Percentiles rank a stretch among this genome's conserved stretches.
These are phyloP conservation scores for Centella asiatica DNA, from an alignment of 129 eudicot genomes.

Conservation along the genomic window DNA sequence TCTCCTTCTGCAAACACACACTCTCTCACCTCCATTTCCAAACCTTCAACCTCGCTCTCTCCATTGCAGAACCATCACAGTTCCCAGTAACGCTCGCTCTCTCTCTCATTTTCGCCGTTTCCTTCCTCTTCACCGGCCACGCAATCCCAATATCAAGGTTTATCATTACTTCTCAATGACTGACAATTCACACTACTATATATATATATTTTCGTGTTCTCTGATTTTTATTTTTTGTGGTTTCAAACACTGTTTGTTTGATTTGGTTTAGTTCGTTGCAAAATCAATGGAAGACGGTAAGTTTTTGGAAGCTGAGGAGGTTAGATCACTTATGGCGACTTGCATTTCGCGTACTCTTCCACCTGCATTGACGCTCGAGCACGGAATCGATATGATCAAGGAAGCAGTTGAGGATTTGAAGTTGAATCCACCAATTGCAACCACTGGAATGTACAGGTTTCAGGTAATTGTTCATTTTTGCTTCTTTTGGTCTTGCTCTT, in stretches of 20 bases:
- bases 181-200: not conserved
- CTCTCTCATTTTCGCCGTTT: slow-evolving; percentile 8
- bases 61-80: slow-evolving; percentile 3
- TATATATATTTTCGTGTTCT: not conserved
- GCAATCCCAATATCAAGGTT: slow-evolving; percentile 29
- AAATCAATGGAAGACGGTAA: slow-evolving; percentile 22
- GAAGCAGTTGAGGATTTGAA: slow-evolving; percentile 50
- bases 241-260: not conserved
- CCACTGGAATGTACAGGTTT: slow-evolving; percentile 66
- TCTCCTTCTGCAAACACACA: not conserved
- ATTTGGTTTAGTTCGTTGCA: slow-evolving; percentile 30
- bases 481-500: not conserved
- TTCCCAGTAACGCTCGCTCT: slow-evolving; percentile 13
- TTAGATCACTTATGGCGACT: slow-evolving; percentile 46
- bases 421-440: slow-evolving; percentile 37
- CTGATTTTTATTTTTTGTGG: not conserved
- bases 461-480: slow-evolving; percentile 36
- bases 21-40: slow-evolving; percentile 18
- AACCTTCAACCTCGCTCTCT: slow-evolving; percentile 9
- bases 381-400: slow-evolving; percentile 47
- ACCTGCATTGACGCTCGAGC: slow-evolving; percentile 69
- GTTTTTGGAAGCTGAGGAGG: slow-evolving; percentile 44
- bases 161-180: not conserved
- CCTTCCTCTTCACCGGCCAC: slow-evolving; percentile 13
- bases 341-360: slow-evolving; percentile 71